phyloP scores from a whole-genome alignment of 2,329 filamentous ascomycete species.

The Fusarium abutilonis region DNA sequence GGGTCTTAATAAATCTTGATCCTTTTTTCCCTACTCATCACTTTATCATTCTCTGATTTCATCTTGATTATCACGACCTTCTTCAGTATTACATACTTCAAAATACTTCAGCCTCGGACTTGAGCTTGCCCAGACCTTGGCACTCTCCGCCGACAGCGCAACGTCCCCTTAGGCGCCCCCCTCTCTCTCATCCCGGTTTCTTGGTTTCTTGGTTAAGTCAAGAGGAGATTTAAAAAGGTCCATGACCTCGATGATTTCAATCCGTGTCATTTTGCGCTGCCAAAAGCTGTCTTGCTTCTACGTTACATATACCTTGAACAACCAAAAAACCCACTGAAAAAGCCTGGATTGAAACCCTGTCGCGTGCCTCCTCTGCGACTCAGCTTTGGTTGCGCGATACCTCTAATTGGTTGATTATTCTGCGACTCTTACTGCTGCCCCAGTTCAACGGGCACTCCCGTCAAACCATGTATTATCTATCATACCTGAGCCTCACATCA shows the following conservation, averaged over 20 bases:
- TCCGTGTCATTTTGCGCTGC: slow-evolving; percentile 5
- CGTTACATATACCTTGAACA: not conserved
- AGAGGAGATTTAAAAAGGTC: slow-evolving; percentile 25
- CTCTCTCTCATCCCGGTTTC: slow-evolving; percentile 14
- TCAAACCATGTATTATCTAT: slow-evolving; percentile 16
- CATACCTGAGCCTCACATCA: slow-evolving; percentile 15
- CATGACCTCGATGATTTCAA: not conserved
- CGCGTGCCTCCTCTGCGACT: not conserved
- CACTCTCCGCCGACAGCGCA: slow-evolving; percentile 31
- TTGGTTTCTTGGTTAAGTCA: not conserved
- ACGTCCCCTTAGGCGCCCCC: slow-evolving; percentile 22
- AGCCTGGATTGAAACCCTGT: not conserved
- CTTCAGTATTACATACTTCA: not conserved
- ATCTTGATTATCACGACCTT: not conserved
- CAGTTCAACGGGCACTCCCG: not conserved
- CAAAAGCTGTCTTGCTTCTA: not conserved
- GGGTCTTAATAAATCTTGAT: not conserved
- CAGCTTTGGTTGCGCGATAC: not conserved
- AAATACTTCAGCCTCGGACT: slow-evolving; percentile 18
- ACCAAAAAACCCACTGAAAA: not conserved
- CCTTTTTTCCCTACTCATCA: not conserved
- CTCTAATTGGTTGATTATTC: slow-evolving; percentile 14
- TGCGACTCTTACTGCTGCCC: slow-evolving; percentile 18
- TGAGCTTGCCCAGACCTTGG: slow-evolving; percentile 39
- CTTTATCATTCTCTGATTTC: no score